Percentiles rank a stretch among this genome's conserved stretches.
These are phyloP conservation scores for Hortiboletus flavorubellus DNA, from an alignment of 768 basidiomycete species.

Conservation along the genomic window DNA sequence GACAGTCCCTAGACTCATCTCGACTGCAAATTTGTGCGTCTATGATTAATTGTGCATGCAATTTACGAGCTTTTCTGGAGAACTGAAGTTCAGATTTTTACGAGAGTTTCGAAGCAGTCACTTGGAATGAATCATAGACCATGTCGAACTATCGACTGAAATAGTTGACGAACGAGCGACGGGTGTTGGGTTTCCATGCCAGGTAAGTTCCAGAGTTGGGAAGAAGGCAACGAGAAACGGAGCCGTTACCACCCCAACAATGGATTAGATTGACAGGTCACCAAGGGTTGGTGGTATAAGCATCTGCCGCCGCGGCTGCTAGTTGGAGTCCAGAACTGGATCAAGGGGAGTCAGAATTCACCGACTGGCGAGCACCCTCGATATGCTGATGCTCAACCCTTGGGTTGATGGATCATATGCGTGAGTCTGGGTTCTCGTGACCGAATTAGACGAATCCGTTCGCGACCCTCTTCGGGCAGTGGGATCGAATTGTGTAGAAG, in stretches of 20 bases:
- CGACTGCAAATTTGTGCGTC: slow-evolving; percentile 1
- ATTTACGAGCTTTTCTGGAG: neutral
- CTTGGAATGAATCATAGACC: neutral
- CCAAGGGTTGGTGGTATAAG: neutral
- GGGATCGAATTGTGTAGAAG: neutral
- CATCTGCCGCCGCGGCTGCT: neutral
- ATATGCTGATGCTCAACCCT: neutral
- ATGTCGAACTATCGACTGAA: neutral
- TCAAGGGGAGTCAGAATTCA: slow-evolving; percentile 5
- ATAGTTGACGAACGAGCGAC: neutral
- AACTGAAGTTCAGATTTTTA: neutral
- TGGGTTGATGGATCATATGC: slow-evolving; percentile 10
- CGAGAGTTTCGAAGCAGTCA: neutral
- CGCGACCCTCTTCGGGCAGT: neutral
- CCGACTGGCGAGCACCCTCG: slow-evolving; percentile 7
- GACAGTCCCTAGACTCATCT: neutral
- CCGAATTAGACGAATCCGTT: neutral
- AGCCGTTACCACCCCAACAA: neutral
- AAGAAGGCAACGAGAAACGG: neutral
- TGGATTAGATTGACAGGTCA: neutral
- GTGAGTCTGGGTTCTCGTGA: slow-evolving; percentile 1
- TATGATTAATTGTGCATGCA: slow-evolving; percentile 15
- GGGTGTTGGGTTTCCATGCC: neutral
- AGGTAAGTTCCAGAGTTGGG: neutral
- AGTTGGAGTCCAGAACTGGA: slow-evolving; percentile 5